These are phyloP conservation scores for Lentithecium fluviatile DNA, from an alignment of 495 filamentous ascomycete species.

Conservation along the genomic window DNA sequence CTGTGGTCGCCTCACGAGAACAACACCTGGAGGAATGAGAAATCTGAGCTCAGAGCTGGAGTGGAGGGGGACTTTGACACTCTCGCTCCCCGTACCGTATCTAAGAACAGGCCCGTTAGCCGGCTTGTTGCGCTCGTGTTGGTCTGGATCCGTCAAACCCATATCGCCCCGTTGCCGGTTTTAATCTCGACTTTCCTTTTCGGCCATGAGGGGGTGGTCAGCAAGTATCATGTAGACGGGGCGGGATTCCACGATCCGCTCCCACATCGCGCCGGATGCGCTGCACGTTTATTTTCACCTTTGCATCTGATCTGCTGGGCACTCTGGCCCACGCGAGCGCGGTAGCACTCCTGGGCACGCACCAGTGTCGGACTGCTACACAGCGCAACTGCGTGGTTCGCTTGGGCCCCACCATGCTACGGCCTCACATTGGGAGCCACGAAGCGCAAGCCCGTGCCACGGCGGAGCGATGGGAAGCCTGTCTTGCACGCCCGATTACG, in stretches of 20 bases:
- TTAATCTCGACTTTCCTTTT: slow-evolving; percentile 33
- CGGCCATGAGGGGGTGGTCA: slow-evolving; percentile 32
- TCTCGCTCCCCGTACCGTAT: slow-evolving; percentile 16
- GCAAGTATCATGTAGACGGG: slow-evolving; percentile 30
- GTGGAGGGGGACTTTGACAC: not conserved
- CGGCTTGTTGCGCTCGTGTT: slow-evolving; percentile 20
- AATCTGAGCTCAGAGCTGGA: slow-evolving; percentile 11
- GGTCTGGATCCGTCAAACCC: slow-evolving; percentile 17
- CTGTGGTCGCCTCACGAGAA: slow-evolving; percentile 30
- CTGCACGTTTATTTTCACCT: slow-evolving; percentile 39
- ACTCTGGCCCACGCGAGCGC: slow-evolving; percentile 32
- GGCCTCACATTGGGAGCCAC: slow-evolving; percentile 9
- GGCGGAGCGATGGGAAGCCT: not conserved
- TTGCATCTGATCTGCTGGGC: slow-evolving; percentile 29
- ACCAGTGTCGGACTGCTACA: slow-evolving; percentile 12
- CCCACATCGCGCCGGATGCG: slow-evolving; percentile 35
- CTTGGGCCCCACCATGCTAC: slow-evolving; percentile 25
- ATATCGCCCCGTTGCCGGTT: slow-evolving; percentile 8
- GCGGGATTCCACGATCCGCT: slow-evolving; percentile 23
- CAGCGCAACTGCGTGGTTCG: slow-evolving; percentile 20
- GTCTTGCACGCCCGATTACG: slow-evolving; percentile 20
- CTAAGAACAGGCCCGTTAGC: slow-evolving; percentile 20
- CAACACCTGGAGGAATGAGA: slow-evolving; percentile 3
- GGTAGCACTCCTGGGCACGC: slow-evolving; percentile 29
- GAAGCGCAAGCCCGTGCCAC: slow-evolving; percentile 6